Evolutionary conservation across 441 rosid species (phyloP).

Genomic region (Bocquillonia castaneifolia): DNA sequence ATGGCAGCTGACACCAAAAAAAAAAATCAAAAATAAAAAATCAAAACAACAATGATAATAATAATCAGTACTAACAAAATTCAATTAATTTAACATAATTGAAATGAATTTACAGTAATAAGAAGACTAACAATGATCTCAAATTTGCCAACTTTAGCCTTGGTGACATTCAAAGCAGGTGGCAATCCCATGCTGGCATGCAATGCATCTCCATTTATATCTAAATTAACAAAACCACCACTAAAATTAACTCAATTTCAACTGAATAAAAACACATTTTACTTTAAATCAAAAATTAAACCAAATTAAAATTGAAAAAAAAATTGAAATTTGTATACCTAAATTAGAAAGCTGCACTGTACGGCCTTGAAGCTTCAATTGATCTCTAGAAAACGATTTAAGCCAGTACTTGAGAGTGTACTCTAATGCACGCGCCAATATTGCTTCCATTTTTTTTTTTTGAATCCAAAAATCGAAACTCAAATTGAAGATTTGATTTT

Average conservation of each 20-base stretch:
- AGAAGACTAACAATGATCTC: slow-evolving; percentile 64
- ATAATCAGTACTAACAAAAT: neutral
- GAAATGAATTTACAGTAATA: neutral
- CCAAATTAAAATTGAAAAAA: neutral
- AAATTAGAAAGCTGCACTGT: slow-evolving; percentile 83
- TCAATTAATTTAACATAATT: neutral
- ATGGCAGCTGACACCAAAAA: slow-evolving; percentile 58
- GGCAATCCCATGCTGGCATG: slow-evolving; percentile 99
- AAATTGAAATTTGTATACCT: slow-evolving; percentile 35
- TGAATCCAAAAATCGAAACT: no score
- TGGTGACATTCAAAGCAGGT: slow-evolving; percentile 80
- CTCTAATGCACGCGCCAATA: slow-evolving; percentile 88
- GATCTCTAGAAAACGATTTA: slow-evolving; percentile 95
- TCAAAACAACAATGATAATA: neutral
- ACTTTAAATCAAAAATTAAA: neutral
- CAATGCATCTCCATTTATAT: slow-evolving; percentile 91
- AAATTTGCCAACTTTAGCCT: slow-evolving; percentile 83
- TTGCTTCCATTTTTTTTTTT: slow-evolving; percentile 96
- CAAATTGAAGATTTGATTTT: no score
- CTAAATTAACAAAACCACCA: slow-evolving; percentile 33
- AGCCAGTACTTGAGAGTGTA: slow-evolving; percentile 99
- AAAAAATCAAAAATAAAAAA: neutral
- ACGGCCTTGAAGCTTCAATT: slow-evolving; percentile 91
- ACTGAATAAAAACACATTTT: neutral
- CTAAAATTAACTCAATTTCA: no score